These are phyloP conservation scores for Friedmanniomyces simplex DNA, from an alignment of 495 filamentous ascomycete genomes.

Conservation along the genomic window DNA sequence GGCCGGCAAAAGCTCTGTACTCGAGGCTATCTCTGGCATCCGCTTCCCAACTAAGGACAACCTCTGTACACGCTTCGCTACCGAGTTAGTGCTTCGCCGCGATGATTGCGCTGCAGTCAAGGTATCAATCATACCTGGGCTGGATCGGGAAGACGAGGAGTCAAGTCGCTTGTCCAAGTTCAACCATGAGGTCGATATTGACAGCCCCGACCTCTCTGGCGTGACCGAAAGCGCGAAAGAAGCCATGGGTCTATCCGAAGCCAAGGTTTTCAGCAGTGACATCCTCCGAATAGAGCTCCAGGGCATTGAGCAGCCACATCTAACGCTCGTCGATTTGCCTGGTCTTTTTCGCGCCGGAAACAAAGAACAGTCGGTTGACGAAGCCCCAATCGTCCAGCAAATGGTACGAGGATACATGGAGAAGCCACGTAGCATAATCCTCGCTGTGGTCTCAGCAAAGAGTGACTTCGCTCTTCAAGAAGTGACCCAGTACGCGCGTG, in stretches of 20 bases:
- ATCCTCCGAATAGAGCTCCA: constrained; percentile 49
- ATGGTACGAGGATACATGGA: constrained; percentile 48
- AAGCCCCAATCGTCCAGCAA: constrained; percentile 32
- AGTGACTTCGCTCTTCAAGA: constrained; percentile 54
- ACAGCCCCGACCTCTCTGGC: background rate
- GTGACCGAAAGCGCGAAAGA: background rate
- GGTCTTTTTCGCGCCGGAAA: constrained; percentile 48
- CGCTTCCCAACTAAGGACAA: constrained; percentile 55
- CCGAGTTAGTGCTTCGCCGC: constrained; percentile 46
- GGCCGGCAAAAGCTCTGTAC: too few species aligned
- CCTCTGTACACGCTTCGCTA: constrained; percentile 59
- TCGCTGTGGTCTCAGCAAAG: constrained; percentile 52
- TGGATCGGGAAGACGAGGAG: background rate
- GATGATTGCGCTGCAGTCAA: background rate
- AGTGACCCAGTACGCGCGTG: constrained; percentile 44
- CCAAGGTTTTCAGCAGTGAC: constrained; percentile 40
- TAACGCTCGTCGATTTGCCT: constrained; percentile 54
- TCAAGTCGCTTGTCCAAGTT: background rate
- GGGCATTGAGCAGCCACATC: constrained; percentile 46
- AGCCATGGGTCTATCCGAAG: background rate
- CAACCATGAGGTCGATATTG: background rate
- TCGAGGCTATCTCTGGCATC: constrained; percentile 47
- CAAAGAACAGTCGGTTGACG: constrained; percentile 43
- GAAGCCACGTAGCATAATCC: constrained; percentile 37
- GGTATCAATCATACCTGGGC: background rate